Base-by-base conservation (phyloP, 257 asterid genomes). In the Nicotiana benthamiana region DNA sequence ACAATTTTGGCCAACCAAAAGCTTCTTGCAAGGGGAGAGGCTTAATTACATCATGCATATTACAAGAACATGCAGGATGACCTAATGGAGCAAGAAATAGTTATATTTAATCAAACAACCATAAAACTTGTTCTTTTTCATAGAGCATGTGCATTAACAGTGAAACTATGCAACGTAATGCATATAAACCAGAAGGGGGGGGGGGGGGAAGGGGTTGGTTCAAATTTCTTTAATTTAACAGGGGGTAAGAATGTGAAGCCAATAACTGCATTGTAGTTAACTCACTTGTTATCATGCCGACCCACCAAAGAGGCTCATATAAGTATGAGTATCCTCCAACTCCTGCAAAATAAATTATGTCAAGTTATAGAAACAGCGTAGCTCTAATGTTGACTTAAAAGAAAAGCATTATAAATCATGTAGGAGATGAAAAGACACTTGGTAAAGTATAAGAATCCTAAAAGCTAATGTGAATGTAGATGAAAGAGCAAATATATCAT, bases 281-380 rank as follows among this genome's bases (percentile, higher is more conserved):
- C 97, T 95, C 68, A 86, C 86, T 95, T 52, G 57, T 52, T 52
- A 52, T 15, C 57, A 52, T 52, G 57, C 57, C 57, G 7, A 52
- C 20, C 57, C 97, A 92, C 97, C 97, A 92, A 40, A 92, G 87
- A 68, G 97, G 97, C 87, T 92, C 97, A 16, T 85, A 88, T 12
- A 92, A 84, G 82, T 92, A 92, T 17, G 92, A 92, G 78, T 90
- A 92, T 48, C 97, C 97, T 85, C 97, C 97, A 83, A 87, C 90
- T 75, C 97, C 97, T 92, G 93, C 61, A 64, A 75, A 36, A 83
- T 67, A 61, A 34, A 24, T 57, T 52, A 15, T 52, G 57, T 15
- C 4, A 52, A 52, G 57, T 15, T n/a, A 15, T 17, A 52, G n/a
- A 52, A 52, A 52, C n/a, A 52, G 30, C 11, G 32, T 24, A 63